These are phyloP conservation scores for Teratosphaeriaceae sp. DNA, from an alignment of 2,329 filamentous ascomycete genomes.

Conservation along the genomic window DNA sequence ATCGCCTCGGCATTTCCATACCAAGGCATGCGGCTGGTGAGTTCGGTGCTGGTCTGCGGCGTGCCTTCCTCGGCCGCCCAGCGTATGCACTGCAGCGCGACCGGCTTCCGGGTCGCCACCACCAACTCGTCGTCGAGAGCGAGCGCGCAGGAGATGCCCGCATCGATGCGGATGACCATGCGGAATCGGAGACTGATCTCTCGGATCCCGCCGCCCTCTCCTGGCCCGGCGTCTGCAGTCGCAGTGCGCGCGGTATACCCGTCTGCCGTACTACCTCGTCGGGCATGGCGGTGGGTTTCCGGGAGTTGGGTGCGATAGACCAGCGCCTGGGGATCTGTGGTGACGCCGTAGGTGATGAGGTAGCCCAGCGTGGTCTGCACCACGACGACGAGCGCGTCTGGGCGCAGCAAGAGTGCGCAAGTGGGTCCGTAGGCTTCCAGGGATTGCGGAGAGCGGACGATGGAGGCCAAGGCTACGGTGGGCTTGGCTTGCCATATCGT, in stretches of 20 bases:
- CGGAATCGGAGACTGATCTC: slow-evolving; percentile 89
- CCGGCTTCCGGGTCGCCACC: slow-evolving; percentile 83
- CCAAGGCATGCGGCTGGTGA: slow-evolving; percentile 82
- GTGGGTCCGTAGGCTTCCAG: slow-evolving; percentile 79
- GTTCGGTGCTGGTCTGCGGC: slow-evolving; percentile 82
- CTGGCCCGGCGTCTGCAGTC: slow-evolving; percentile 52
- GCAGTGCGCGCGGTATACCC: slow-evolving; percentile 21
- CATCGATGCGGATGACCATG: slow-evolving; percentile 97
- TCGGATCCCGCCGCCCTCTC: slow-evolving; percentile 73
- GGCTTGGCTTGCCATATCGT: slow-evolving; percentile 97
- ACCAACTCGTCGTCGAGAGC: slow-evolving; percentile 89
- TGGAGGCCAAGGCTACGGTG: slow-evolving; percentile 77
- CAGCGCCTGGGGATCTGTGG: slow-evolving; percentile 71
- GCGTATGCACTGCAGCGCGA: slow-evolving; percentile 92
- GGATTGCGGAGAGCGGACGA: slow-evolving; percentile 75
- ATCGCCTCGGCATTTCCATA: slow-evolving; percentile 70
- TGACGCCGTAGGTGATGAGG: slow-evolving; percentile 89
- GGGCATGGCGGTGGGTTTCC: slow-evolving; percentile 40
- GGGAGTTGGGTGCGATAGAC: slow-evolving; percentile 81
- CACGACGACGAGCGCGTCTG: slow-evolving; percentile 87
- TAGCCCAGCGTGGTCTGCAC: slow-evolving; percentile 81
- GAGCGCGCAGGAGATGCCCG: slow-evolving; percentile 79
- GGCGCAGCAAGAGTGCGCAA: slow-evolving; percentile 74
- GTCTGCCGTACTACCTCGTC: slow-evolving; percentile 45
- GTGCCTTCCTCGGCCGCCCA: slow-evolving; percentile 82